Evolutionary conservation across 2,329 filamentous ascomycete genomes (phyloP), one percentile per base, ranked within the genome.

Genomic region (Lojkania enalia): DNA sequence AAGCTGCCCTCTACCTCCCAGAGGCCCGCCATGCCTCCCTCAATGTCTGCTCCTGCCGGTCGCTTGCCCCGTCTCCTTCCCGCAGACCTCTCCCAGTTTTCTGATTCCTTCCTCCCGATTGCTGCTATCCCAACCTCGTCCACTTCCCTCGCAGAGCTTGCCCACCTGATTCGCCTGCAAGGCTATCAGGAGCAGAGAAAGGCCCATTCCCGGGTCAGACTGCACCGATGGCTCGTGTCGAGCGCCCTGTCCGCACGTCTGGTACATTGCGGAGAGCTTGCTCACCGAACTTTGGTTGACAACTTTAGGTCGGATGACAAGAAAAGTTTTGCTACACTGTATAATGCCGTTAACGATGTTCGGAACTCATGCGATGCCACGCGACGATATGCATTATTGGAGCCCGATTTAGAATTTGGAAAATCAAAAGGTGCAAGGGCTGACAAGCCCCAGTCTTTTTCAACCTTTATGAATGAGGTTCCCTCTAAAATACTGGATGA

Each of bases 131-230:
- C 71, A 49, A 77, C 77, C 39, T 82, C 86, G 35, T 80, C 82
- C 46, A 88, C 86, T 35, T 86, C 84, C 12, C 75, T 92, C 49
- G 83, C 88, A 61, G 87, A 91, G 70, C 80, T 92, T 55, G 87
- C 87, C 39, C 87, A 90, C 67, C 72, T 91, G 58, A 86, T 90
- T 54, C 83, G 87, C 49, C 75, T 90, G 51, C 87, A 87, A 65
- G 87, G 85, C 61, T 90, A 90, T 67, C 88, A 92, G 71, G 85
- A 89, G 76, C 86, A 86, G 76, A 87, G 88, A 76, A 83, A 87
- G 71, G 78, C 81, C 54, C 85, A 86, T 63, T 87, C 85, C 35
- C 80, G 88, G 55, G 77, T 87, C 54, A 84, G 87, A 45, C 77
- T 94, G 41, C 86, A 90, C 66, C 79, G 85, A 62, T 87, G 82